Evolutionary conservation across 78 protist species (phyloP).

Genomic region (Emiliania huxleyi): DNA sequence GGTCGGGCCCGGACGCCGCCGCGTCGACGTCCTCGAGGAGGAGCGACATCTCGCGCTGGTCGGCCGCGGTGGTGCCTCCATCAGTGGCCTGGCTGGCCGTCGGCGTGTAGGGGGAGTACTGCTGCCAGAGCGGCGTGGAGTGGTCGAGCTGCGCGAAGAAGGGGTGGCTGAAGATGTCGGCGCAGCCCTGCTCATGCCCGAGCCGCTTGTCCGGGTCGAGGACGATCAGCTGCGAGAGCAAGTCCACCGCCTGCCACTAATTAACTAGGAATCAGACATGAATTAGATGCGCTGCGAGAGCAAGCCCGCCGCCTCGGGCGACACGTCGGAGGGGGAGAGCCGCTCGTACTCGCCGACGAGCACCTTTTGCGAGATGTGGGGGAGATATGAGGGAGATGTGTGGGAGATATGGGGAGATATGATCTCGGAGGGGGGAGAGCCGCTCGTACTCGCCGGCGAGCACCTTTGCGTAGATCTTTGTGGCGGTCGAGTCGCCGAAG

Average conservation of each 20-base stretch:
- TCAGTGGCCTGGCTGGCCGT: no score
- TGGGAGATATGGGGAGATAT: no score
- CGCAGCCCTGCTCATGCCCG: background rate
- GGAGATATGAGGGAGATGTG: no score
- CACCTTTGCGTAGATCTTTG: constrained; percentile 68
- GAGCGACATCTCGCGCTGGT: no score
- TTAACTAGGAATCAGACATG: no score
- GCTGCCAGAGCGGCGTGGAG: background rate
- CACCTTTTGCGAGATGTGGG: constrained; percentile 70
- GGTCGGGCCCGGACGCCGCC: no score
- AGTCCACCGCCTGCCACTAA: background rate
- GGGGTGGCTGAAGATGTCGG: background rate
- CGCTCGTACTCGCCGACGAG: background rate
- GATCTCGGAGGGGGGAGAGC: no score
- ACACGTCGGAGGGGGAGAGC: no score
- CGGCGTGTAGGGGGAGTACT: background rate
- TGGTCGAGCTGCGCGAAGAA: background rate
- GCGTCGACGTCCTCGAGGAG: no score
- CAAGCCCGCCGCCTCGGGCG: no score
- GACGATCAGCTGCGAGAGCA: background rate
- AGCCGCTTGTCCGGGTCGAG: background rate
- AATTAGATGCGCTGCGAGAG: no score
- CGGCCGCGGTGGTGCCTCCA: no score
- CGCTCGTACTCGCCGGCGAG: background rate
- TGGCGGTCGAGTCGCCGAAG: constrained; percentile 86